Conservation (phyloP, 1,284 basidiomycete genomes). For the Lentinula novae-zelandiae region DNA sequence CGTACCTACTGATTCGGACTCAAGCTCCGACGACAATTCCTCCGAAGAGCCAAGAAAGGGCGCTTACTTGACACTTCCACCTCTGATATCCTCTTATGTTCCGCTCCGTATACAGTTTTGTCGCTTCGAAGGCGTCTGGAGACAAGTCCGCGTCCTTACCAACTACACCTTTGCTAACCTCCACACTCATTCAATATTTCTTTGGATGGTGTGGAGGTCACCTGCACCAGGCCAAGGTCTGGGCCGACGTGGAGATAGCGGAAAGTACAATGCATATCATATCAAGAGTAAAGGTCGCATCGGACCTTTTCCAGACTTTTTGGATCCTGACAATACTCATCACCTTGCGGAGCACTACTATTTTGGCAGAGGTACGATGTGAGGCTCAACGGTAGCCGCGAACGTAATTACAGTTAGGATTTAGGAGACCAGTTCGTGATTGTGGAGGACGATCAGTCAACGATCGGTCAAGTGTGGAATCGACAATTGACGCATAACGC, state of each 20-base stretch:
- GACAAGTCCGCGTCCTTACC: slow-evolving; percentile 24
- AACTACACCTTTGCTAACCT: slow-evolving; percentile 29
- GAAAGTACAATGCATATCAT: slow-evolving; percentile 19
- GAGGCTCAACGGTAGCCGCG: too few species aligned
- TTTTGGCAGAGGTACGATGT: too few species aligned
- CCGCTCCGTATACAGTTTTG: too few species aligned
- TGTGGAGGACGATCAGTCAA: slow-evolving; percentile 24
- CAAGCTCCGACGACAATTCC: too few species aligned
- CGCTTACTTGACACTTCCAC: too few species aligned
- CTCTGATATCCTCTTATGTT: too few species aligned
- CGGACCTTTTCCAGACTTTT: slow-evolving; percentile 22
- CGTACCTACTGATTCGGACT: too few species aligned
- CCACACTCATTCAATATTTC: slow-evolving; percentile 29
- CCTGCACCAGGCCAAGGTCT: slow-evolving; percentile 24
- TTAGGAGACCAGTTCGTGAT: slow-evolving; percentile 13
- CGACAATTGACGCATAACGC: slow-evolving; percentile 21
- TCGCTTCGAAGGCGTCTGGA: too few species aligned
- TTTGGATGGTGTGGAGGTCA: slow-evolving; percentile 33
- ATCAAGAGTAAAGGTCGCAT: slow-evolving; percentile 27
- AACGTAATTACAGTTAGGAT: too few species aligned
- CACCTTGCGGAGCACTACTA: too few species aligned
- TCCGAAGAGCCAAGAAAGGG: too few species aligned
- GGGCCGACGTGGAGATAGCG: slow-evolving; percentile 20
- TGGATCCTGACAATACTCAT: slow-evolving; percentile 13
- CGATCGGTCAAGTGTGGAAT: slow-evolving; percentile 26